Base-by-base conservation (phyloP, 1,284 basidiomycete genomes). In the Puccinia brachypodii region DNA sequence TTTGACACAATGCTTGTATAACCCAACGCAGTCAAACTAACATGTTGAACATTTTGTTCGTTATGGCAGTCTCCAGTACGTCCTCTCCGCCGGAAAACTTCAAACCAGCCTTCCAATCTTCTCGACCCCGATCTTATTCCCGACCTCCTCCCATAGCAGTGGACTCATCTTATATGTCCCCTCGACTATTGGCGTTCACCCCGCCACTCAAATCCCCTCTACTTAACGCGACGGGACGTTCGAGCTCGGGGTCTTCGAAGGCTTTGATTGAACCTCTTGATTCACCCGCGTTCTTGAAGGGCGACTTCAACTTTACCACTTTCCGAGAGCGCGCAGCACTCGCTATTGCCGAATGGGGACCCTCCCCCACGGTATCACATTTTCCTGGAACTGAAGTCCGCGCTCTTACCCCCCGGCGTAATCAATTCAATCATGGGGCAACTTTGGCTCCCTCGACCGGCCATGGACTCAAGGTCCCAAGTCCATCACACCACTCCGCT, bases 301-400 rank as follows among this genome's bases (percentile, higher is more conserved):
- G 66, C 25, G 76, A 71, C 47, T 38, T 79, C 19, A 64, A 79
- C 25, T 71, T 71, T 28, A 31, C 64, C 19, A 56, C 44, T n/a
- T 71, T 42, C 13, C 66, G 47, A 42, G 64, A 69, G 31, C 44
- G 22, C 13, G 47, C 42, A 42, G 44, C 66, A 36, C 38, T 36
- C 19, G 66, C 64, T n/a, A 47, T 79, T 36, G 66, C 64, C 13
- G 76, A 79, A 79, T 79, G 76, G 76, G 64, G 66, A 8, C 76
- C 76, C 3, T 79, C 76, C 16, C 66, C 76, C 22, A 71, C 76
- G 0, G 36, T 8, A 16, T 14, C 64, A n/a, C 64, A 71, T 6
- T 71, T 79, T n/a, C 36, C 38, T 4, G 11, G 28, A 44, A 56
- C 28, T n/a, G 66, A 72, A 1, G 11, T 31, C 16, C 76, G 42